These are phyloP conservation scores for Medicago lupulina DNA, from an alignment of 306 rosid genomes.

Conservation along the genomic window DNA sequence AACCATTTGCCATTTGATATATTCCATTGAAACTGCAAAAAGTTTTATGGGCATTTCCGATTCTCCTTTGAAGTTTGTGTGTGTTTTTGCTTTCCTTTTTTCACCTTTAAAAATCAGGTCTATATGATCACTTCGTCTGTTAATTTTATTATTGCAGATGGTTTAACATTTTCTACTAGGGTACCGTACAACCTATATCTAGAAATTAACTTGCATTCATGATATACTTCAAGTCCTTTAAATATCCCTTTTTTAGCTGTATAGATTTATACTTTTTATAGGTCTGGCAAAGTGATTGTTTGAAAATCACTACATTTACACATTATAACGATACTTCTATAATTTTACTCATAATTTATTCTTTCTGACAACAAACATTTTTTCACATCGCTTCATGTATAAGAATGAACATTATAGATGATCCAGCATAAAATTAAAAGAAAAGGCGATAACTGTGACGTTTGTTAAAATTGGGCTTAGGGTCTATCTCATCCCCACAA, in stretches of 20 bases:
- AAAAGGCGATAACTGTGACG: conserved; percentile 10
- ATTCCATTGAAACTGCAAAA: conserved; percentile 21
- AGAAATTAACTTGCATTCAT: conserved; percentile 1
- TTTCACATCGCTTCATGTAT: not conserved
- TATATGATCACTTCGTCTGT: not conserved
- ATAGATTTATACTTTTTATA: conserved; percentile 4
- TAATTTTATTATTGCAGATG: conserved; percentile 19
- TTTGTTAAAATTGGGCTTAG: not conserved
- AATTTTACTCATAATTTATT: conserved; percentile 20
- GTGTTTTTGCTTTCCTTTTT: not conserved
- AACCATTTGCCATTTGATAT: conserved; percentile 27
- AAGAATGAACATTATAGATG: conserved; percentile 6
- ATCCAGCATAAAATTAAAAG: conserved; percentile 15
- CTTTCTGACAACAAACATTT: not conserved
- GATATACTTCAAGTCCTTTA: conserved; percentile 11
- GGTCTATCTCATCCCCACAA: not conserved
- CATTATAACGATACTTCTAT: not conserved
- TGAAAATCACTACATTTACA: conserved; percentile 18
- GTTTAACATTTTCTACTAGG: conserved; percentile 16
- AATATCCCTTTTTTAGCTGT: conserved; percentile 13
- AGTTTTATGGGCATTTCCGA: conserved; percentile 28
- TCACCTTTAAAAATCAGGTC: not conserved
- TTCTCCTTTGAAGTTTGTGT: conserved; percentile 20
- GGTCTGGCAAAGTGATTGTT: conserved; percentile 2
- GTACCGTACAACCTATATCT: not conserved